These are phyloP conservation scores for Brassica carinata DNA, from an alignment of 345 rosid genomes.

Conservation along the genomic window DNA sequence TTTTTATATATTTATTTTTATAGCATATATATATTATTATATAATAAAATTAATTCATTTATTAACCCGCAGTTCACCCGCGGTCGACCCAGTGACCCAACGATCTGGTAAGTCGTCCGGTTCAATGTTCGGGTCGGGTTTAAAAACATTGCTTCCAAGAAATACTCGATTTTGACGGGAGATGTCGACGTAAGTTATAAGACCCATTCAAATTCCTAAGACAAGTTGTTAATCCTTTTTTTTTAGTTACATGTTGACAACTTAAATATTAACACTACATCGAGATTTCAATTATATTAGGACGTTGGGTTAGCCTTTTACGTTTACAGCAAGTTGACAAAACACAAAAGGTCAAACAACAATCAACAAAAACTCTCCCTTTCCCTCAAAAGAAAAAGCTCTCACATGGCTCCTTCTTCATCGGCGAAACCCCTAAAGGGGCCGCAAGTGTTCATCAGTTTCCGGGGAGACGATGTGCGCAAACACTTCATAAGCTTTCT, in stretches of 20 bases:
- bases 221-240: not conserved
- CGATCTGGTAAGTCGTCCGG: too few species aligned
- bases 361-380: not conserved
- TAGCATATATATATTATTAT: too few species aligned
- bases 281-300: not conserved
- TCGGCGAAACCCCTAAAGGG: not conserved
- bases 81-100: too few species aligned
- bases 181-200: not conserved
- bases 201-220: not conserved
- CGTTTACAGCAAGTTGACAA: not conserved
- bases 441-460: constrained; percentile 34
- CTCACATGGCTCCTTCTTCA: constrained; percentile 10
- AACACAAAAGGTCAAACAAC: constrained; percentile 1
- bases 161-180: not conserved
- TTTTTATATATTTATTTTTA: too few species aligned
- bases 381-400: not conserved
- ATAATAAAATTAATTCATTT: too few species aligned
- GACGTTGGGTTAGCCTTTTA: not conserved
- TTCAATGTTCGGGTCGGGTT: too few species aligned
- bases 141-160: not conserved
- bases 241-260: not conserved
- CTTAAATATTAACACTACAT: not conserved
- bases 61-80: too few species aligned
- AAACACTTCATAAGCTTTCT: constrained; percentile 23
- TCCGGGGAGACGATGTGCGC: constrained; percentile 27